Percentiles rank a stretch among this genome's conserved stretches.
These are phyloP conservation scores for Phyllosticta ampelicida DNA, from an alignment of 2,329 filamentous ascomycete species.

Conservation along the genomic window DNA sequence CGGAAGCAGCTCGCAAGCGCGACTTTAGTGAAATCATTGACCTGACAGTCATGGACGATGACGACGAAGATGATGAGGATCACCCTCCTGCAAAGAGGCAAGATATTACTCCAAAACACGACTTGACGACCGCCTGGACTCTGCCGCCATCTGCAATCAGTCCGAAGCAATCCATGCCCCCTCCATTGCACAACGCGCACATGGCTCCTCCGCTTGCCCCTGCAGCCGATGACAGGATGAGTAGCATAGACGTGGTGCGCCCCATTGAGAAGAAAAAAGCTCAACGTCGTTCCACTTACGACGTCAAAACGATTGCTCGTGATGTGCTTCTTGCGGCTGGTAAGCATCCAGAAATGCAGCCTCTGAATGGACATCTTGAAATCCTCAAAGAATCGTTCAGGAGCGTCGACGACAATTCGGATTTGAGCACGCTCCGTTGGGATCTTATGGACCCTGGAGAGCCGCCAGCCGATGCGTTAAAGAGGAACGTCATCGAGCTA, in stretches of 20 bases:
- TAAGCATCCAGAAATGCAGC: slow-evolving; percentile 47
- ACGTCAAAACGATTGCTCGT: slow-evolving; percentile 51
- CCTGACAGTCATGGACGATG: slow-evolving; percentile 37
- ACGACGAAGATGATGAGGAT: slow-evolving; percentile 28
- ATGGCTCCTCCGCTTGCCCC: slow-evolving; percentile 10
- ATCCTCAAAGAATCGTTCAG: slow-evolving; percentile 33
- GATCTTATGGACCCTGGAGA: slow-evolving; percentile 49
- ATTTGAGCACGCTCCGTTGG: slow-evolving; percentile 51
- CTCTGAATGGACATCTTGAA: slow-evolving; percentile 50
- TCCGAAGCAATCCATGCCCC: background rate
- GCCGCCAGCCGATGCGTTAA: slow-evolving; percentile 29
- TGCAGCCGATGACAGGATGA: slow-evolving; percentile 3
- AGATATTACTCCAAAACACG: background rate
- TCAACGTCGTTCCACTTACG: slow-evolving; percentile 42
- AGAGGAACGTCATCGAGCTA: slow-evolving; percentile 16
- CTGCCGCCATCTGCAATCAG: background rate
- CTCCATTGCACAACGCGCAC: background rate
- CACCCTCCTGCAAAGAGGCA: slow-evolving; percentile 25
- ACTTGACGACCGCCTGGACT: slow-evolving; percentile 2
- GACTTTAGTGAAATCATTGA: slow-evolving; percentile 45
- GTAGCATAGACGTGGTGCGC: slow-evolving; percentile 28
- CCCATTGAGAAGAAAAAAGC: slow-evolving; percentile 38
- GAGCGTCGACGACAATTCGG: slow-evolving; percentile 35
- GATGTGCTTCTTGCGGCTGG: slow-evolving; percentile 53
- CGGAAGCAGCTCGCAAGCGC: slow-evolving; percentile 45